Percentiles rank a stretch among this genome's conserved stretches.
These are phyloP conservation scores for Clarireedia hainanense DNA, from an alignment of 2,329 filamentous ascomycete species.

Conservation along the genomic window DNA sequence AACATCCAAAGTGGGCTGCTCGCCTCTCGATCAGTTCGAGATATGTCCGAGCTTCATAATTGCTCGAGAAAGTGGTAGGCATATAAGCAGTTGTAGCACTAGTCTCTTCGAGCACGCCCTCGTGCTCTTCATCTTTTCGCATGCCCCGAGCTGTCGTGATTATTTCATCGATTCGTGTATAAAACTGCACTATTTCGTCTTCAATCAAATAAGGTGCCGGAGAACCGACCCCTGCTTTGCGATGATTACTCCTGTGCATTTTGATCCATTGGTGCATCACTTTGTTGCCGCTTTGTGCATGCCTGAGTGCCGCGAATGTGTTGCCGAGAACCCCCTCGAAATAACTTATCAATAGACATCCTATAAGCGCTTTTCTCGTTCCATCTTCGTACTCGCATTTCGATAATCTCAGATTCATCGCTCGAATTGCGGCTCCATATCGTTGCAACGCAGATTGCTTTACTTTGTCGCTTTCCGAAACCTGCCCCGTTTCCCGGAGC, in stretches of 20 bases:
- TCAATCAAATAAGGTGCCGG: constrained; percentile 6
- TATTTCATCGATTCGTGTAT: constrained; percentile 11
- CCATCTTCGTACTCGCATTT: background rate
- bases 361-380: constrained; percentile 9
- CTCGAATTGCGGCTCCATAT: constrained; percentile 9
- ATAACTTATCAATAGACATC: constrained; percentile 8
- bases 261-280: constrained; percentile 6
- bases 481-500: background rate
- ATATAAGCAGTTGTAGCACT: constrained; percentile 5
- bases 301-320: constrained; percentile 1
- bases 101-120: constrained; percentile 8
- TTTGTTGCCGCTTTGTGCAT: constrained; percentile 2
- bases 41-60: constrained; percentile 10
- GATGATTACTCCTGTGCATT: background rate
- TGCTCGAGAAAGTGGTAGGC: constrained; percentile 4
- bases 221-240: background rate
- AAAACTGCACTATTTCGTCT: constrained; percentile 11
- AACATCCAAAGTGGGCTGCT: constrained; percentile 11
- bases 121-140: constrained; percentile 3
- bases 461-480: background rate
- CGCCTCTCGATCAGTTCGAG: constrained; percentile 14
- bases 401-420: constrained; percentile 2
- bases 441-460: constrained; percentile 4
- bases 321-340: constrained; percentile 10
- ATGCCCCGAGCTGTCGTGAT: constrained; percentile 8